Evolutionary conservation across 805 yeast genomes (phyloP).

Genomic region (Candida boidinii): DNA sequence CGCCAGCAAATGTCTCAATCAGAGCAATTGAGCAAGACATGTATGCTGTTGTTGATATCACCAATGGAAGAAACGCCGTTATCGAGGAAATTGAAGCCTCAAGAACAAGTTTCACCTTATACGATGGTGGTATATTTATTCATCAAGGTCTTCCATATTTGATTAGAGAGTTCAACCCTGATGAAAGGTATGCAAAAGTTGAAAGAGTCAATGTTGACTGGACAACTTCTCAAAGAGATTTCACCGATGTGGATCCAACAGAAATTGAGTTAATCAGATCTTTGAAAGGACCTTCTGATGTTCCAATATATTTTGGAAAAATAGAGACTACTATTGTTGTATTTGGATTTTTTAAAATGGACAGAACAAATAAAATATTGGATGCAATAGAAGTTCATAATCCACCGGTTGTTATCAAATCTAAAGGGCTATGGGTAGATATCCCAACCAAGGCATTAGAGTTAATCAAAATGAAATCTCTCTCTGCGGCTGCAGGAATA

Average conservation of each 20-base stretch:
- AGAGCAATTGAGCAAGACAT: conserved; percentile 77
- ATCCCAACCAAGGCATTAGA: conserved; percentile 61
- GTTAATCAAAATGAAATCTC: conserved; percentile 41
- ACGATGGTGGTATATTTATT: conserved; percentile 86
- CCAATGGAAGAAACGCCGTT: conserved; percentile 65
- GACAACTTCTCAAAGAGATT: conserved; percentile 88
- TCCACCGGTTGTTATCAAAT: conserved; percentile 63
- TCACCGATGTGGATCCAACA: conserved; percentile 83
- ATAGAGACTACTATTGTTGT: conserved; percentile 68
- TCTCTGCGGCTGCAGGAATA: conserved; percentile 83
- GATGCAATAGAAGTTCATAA: conserved; percentile 91
- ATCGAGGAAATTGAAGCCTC: conserved; percentile 87
- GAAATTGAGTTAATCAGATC: conserved; percentile 60
- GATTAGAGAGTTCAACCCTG: conserved; percentile 75
- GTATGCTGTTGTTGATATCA: conserved; percentile 85
- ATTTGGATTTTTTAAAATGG: conserved; percentile 89
- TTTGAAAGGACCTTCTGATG: conserved; percentile 32
- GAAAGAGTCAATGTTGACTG: conserved; percentile 88
- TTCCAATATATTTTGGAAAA: conserved; percentile 70
- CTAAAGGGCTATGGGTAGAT: conserved; percentile 91
- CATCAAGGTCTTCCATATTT: conserved; percentile 92
- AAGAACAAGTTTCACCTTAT: conserved; percentile 81
- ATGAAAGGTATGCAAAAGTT: conserved; percentile 75
- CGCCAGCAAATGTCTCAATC: conserved; percentile 64
- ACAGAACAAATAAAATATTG: conserved; percentile 64